Conservation (phyloP, 345 rosid species). For the Punica granatum region DNA sequence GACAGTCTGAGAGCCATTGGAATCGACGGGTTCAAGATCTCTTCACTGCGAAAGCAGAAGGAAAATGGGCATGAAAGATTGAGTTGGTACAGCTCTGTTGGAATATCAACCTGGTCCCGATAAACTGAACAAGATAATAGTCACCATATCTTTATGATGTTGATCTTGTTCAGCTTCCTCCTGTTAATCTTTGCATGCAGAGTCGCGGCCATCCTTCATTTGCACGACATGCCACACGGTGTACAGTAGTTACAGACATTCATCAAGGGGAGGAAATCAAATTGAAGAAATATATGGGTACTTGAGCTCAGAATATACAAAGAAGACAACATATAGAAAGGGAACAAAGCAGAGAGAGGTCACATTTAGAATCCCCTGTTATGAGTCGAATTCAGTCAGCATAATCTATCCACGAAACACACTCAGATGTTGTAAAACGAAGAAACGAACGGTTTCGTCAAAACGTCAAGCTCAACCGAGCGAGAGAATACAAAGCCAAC, state of each 20-base stretch:
- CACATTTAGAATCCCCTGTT: too few relatives aligned
- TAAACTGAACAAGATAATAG: background rate
- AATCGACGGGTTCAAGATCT: conserved; percentile 79
- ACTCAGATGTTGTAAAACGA: background rate
- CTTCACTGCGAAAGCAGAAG: conserved; percentile 45
- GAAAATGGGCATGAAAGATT: background rate
- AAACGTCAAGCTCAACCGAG: background rate
- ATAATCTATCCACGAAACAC: background rate
- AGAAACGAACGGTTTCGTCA: background rate
- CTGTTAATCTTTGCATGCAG: conserved; percentile 78
- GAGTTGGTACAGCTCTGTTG: background rate
- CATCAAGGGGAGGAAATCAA: background rate
- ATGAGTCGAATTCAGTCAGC: background rate
- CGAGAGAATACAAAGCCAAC: background rate
- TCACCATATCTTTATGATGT: conserved; percentile 72
- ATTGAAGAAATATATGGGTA: background rate
- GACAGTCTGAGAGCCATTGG: conserved; percentile 94
- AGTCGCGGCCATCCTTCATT: conserved; percentile 82
- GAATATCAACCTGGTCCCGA: background rate
- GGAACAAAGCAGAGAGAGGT: background rate
- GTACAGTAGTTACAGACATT: background rate
- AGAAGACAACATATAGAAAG: background rate
- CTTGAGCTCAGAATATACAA: background rate
- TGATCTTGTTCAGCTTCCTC: conserved; percentile 60
- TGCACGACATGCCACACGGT: background rate